Percentiles rank a stretch among this genome's conserved stretches.
Evolutionary conservation across 116 monocot genomes (phyloP).

Genomic region (Trichopus zeylanicus): DNA sequence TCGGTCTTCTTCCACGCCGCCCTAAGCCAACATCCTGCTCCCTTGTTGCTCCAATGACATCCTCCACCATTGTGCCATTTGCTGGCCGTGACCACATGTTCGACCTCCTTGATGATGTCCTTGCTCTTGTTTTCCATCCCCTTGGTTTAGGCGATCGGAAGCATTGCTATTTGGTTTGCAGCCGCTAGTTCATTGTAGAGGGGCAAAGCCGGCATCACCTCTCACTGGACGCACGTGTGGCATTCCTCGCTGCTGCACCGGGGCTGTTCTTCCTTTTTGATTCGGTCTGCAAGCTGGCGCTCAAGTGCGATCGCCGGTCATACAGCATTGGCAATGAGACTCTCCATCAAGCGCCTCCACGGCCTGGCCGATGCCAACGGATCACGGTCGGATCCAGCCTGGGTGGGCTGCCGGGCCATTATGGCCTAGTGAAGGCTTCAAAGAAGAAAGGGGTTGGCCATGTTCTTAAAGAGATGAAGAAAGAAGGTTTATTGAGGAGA

Average conservation of each 20-base stretch:
- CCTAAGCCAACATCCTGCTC: not conserved
- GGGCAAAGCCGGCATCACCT: slow-evolving; percentile 49
- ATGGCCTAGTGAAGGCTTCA: no score
- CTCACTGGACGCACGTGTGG: slow-evolving; percentile 28
- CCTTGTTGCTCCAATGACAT: not conserved
- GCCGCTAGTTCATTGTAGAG: slow-evolving; percentile 37
- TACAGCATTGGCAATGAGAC: slow-evolving; percentile 38
- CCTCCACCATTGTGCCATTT: not conserved
- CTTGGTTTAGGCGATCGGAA: slow-evolving; percentile 37
- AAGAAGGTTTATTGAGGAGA: no score
- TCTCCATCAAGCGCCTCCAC: slow-evolving; percentile 53
- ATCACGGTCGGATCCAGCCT: no score
- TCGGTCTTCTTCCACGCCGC: not conserved
- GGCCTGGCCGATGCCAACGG: slow-evolving; percentile 29
- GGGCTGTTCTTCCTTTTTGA: slow-evolving; percentile 29
- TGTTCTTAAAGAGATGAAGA: no score
- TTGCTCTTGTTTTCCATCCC: slow-evolving; percentile 32
- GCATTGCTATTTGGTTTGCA: slow-evolving; percentile 44
- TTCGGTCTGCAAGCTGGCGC: slow-evolving; percentile 34
- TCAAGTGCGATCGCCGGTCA: slow-evolving; percentile 48
- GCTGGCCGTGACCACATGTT: slow-evolving; percentile 12
- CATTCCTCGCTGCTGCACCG: slow-evolving; percentile 14
- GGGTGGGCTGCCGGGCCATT: no score
- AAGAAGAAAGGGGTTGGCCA: no score
- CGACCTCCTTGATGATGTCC: slow-evolving; percentile 37